Percentiles rank a stretch among this genome's conserved stretches.
Evolutionary conservation across 2,329 filamentous ascomycete species (phyloP).

Genomic region (Colletotrichum neosansevieriae): DNA sequence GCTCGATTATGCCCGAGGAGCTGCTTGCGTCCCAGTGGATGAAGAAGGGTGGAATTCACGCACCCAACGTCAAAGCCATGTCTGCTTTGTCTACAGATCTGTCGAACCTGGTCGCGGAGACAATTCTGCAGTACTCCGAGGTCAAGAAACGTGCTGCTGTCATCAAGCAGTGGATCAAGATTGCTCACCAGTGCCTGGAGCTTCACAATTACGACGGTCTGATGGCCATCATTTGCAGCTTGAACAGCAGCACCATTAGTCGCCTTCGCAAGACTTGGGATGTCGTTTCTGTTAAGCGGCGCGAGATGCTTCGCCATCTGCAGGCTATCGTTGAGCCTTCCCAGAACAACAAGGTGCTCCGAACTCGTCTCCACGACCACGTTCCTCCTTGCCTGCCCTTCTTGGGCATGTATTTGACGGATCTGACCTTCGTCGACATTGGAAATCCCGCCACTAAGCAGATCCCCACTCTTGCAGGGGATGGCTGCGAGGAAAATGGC

Average conservation of each 20-base stretch:
- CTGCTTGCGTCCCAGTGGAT: conserved; percentile 94
- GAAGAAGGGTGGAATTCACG: conserved; percentile 83
- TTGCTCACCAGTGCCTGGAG: conserved; percentile 86
- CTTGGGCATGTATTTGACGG: conserved; percentile 94
- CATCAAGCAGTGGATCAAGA: conserved; percentile 99
- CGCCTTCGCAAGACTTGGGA: conserved; percentile 95
- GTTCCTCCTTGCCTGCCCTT: conserved; percentile 95
- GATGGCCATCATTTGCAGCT: conserved; percentile 95
- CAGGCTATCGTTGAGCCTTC: conserved; percentile 89
- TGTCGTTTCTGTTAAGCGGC: conserved; percentile 83
- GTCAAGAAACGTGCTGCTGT: conserved; percentile 89
- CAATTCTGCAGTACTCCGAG: conserved; percentile 88
- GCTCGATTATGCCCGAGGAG: conserved; percentile 91
- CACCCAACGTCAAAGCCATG: conserved; percentile 94
- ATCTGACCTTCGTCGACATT: conserved; percentile 94
- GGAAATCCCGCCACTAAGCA: conserved; percentile 90
- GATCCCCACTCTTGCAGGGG: conserved; percentile 64
- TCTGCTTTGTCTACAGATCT: conserved; percentile 91
- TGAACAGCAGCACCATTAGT: conserved; percentile 91
- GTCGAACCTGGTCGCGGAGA: conserved; percentile 92
- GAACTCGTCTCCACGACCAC: conserved; percentile 84
- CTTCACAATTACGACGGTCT: conserved; percentile 96
- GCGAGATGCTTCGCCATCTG: conserved; percentile 80
- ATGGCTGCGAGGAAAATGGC: conserved; percentile 69
- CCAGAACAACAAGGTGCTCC: conserved; percentile 90